Base-by-base conservation (phyloP, 2,329 filamentous ascomycete genomes). In the Aspergillus flavus region DNA sequence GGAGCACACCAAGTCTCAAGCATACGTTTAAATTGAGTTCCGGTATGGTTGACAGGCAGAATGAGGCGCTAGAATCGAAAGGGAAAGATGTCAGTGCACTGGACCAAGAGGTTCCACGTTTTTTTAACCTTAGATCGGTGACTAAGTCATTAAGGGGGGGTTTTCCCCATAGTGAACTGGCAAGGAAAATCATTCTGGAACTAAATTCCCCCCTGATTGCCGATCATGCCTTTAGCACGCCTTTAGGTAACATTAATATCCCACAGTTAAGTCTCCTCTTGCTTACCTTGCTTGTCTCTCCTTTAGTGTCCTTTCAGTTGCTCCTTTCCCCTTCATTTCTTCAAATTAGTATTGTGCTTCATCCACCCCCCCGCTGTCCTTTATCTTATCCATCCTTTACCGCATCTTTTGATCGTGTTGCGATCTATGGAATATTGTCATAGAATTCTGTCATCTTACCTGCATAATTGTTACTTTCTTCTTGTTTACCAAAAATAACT, bases 401-500 rank as follows among this genome's bases (percentile, higher is more conserved):
- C 28, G 3, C 30, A 21, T 30, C 12, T 23, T 19, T 54, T 34
- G 28, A 34, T 30, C 16, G 46, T 50, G 12, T 30, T 26, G 12
- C n/a, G 11, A 55, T 39, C 36, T 10, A 39, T 55, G 52, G 11
- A 39, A 39, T 41, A 36, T 11, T 36, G 52, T 4, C 52, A 32
- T 54, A 36, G 32, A 54, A 23, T 36, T 36, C 32, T n/a, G n/a
- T 39, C 50, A 21, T 34, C 11, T 53, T 30, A 32, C 50, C 28
- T 32, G 30, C 28, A 53, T 34, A 34, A 32, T 11, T 5, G 26
- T 41, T 14, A 34, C 32, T 55, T 9, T 39, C n/a, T 26, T 30
- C 6, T 14, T 23, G 6, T 36, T 28, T 26, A 39, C 23, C 53
- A n/a, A n/a, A 52, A 39, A 67, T 59, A 63, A 69, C 32, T 11